A percentile compares a stretch with the other conserved stretches of the same genome.
phyloP scores from a whole-genome alignment of 75 land plant species.

The Pseudotsuga menziesii region DNA sequence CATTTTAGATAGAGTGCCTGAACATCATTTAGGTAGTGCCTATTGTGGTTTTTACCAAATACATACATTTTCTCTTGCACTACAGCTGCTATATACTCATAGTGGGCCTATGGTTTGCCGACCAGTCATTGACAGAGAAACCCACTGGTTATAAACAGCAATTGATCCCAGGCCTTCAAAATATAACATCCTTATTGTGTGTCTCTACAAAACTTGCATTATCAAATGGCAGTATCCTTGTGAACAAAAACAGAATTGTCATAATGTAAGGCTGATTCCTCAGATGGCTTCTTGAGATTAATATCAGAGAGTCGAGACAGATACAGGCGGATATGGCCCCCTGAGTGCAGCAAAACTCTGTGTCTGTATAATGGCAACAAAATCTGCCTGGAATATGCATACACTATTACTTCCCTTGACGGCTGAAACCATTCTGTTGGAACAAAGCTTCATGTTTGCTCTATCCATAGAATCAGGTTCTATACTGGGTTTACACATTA shows the following conservation, averaged over 20 bases:
- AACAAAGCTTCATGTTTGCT: no score
- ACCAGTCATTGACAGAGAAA: slow-evolving; percentile 77
- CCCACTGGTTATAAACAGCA: slow-evolving; percentile 75
- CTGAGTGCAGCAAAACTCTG: no score
- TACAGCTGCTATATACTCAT: slow-evolving; percentile 97
- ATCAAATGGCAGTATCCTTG: slow-evolving; percentile 37
- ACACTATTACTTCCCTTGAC: no score
- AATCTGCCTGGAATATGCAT: no score
- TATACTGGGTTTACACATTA: no score
- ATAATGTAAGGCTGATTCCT: slow-evolving; percentile 22
- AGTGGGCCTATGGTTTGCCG: slow-evolving; percentile 71
- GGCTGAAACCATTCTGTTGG: no score
- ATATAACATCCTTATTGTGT: slow-evolving; percentile 70
- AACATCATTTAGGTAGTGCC: slow-evolving; percentile 94
- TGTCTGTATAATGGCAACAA: no score
- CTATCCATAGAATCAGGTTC: no score
- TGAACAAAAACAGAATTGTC: slow-evolving; percentile 37
- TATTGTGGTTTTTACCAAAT: slow-evolving; percentile 96
- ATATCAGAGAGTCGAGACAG: no score
- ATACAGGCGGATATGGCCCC: no score
- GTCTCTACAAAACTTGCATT: slow-evolving; percentile 53
- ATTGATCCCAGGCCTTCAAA: slow-evolving; percentile 59
- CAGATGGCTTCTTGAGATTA: slow-evolving; percentile 17
- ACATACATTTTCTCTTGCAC: slow-evolving; percentile 87
- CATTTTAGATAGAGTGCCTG: slow-evolving; percentile 90